Percentiles rank a stretch among this genome's conserved stretches.
Evolutionary conservation across 306 rosid genomes (phyloP).

Genomic region (Dryas alaskensis): DNA sequence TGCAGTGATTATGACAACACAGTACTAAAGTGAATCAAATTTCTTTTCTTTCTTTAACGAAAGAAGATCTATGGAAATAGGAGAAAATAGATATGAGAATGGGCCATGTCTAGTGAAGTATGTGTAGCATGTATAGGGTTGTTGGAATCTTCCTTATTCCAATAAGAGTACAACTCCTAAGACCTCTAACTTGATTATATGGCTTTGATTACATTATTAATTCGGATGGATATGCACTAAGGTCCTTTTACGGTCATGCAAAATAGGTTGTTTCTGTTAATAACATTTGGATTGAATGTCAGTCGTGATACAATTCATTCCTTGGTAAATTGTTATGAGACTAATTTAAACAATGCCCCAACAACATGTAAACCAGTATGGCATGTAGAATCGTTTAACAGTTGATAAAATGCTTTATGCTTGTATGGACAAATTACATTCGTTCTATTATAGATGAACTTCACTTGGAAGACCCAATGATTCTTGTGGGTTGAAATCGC

Average conservation of each 20-base stretch:
- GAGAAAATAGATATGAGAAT: background rate
- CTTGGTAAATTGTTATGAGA: background rate
- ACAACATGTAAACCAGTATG: background rate
- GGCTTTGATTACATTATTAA: background rate
- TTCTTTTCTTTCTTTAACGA: background rate
- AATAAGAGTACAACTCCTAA: background rate
- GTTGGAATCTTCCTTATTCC: background rate
- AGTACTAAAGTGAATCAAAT: background rate
- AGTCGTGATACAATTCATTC: background rate
- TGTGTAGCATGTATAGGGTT: background rate
- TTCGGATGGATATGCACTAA: background rate
- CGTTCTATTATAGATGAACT: background rate
- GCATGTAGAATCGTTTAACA: background rate
- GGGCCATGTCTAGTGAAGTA: background rate
- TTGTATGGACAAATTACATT: background rate
- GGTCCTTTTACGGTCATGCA: background rate
- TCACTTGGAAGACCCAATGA: background rate
- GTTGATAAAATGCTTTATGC: background rate
- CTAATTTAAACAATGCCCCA: background rate
- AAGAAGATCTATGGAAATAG: background rate
- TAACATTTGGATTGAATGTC: too few species aligned
- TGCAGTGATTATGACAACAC: background rate
- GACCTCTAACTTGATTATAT: background rate
- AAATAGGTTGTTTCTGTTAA: background rate
- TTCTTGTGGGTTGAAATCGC: background rate